These are phyloP conservation scores for Colletotrichum plurivorum DNA, from an alignment of 2,329 filamentous ascomycete genomes.

Conservation along the genomic window DNA sequence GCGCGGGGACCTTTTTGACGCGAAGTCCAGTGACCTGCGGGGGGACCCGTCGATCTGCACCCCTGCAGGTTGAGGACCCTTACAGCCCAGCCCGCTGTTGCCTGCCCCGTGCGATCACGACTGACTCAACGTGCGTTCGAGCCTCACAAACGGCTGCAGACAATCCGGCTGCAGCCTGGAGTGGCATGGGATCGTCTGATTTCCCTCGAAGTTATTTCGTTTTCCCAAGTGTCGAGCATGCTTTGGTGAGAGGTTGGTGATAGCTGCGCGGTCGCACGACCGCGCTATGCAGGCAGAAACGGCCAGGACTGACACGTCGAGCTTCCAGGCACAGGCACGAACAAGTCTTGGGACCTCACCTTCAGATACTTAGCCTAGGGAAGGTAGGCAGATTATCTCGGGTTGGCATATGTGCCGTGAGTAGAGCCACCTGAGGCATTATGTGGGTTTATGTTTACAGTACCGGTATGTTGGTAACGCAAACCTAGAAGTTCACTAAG, in stretches of 20 bases:
- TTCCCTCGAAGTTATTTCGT: too few relatives aligned
- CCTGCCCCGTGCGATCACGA: constrained; percentile 22
- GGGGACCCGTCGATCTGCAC: constrained; percentile 2
- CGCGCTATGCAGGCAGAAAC: constrained; percentile 14
- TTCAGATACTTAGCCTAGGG: too few relatives aligned
- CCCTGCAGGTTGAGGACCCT: constrained; percentile 16
- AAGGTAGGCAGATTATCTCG: too few relatives aligned
- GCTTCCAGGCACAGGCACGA: too few relatives aligned
- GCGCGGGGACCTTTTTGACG: constrained; percentile 19
- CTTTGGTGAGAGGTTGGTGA: neutral
- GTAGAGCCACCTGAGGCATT: too few relatives aligned
- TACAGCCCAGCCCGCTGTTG: constrained; percentile 30
- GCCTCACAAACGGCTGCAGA: constrained; percentile 5
- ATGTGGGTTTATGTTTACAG: too few relatives aligned
- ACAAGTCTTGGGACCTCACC: too few relatives aligned
- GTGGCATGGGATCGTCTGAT: neutral
- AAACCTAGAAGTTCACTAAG: too few relatives aligned
- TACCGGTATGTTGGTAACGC: too few relatives aligned
- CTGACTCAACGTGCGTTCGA: constrained; percentile 12
- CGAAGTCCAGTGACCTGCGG: constrained; percentile 38
- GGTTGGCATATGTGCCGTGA: too few relatives aligned
- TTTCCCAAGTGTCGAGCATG: too few relatives aligned
- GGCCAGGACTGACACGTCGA: too few relatives aligned
- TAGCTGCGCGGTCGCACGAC: neutral
- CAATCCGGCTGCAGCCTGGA: constrained; percentile 27